Percentiles rank a stretch among this genome's conserved stretches.
Conservation (phyloP, 2,329 filamentous ascomycete genomes). For the Rhinocladiella similis region DNA sequence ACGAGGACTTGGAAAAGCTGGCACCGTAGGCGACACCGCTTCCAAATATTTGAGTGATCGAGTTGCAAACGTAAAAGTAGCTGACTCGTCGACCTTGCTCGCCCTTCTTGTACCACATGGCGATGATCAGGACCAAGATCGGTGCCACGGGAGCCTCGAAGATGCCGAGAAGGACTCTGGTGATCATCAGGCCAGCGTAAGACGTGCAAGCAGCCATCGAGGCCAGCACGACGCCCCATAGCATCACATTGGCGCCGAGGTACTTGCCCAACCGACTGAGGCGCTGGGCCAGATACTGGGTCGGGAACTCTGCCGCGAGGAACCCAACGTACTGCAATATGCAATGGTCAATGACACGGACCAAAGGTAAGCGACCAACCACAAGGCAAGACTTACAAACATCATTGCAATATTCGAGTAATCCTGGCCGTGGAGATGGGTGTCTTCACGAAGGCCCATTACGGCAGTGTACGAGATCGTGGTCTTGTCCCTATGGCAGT, state of each 20-base stretch:
- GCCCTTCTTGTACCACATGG: conserved; percentile 53
- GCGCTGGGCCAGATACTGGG: conserved; percentile 37
- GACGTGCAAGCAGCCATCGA: conserved; percentile 43
- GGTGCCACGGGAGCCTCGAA: conserved; percentile 53
- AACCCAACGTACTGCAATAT: conserved; percentile 47
- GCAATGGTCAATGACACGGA: background rate
- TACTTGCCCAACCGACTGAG: conserved; percentile 30
- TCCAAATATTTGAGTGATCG: conserved; percentile 36
- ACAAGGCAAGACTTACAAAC: conserved; percentile 36
- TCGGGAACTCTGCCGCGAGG: conserved; percentile 46
- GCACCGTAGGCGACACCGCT: conserved; percentile 39
- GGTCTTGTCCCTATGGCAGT: conserved; percentile 27
- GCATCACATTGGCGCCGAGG: conserved; percentile 20
- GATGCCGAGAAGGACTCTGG: conserved; percentile 48
- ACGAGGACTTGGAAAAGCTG: conserved; percentile 28
- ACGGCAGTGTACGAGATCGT: conserved; percentile 57
- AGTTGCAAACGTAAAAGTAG: conserved; percentile 31
- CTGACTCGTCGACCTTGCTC: conserved; percentile 34
- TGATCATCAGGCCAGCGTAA: conserved; percentile 46
- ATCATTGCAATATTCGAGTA: conserved; percentile 59
- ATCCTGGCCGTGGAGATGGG: conserved; percentile 47
- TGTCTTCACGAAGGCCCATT: conserved; percentile 55
- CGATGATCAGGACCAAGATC: conserved; percentile 53
- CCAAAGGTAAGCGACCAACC: background rate
- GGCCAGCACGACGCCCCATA: conserved; percentile 48